These are phyloP conservation scores for Fusarium circinatum DNA, from an alignment of 2,329 filamentous ascomycete genomes.

Conservation along the genomic window DNA sequence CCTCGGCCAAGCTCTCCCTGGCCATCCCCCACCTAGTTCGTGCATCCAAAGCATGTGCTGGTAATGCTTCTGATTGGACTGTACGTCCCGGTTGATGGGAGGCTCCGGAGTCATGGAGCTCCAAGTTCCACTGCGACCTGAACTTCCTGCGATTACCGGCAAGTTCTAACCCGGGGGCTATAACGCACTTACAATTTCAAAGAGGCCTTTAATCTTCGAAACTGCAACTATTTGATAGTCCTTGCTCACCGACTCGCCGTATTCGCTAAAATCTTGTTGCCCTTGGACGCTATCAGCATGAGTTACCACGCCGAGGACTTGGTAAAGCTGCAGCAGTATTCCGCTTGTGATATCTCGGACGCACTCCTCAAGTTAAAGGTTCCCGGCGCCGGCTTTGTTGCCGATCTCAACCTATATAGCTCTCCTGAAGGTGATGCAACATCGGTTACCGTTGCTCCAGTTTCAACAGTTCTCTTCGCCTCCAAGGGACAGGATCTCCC, in stretches of 20 bases:
- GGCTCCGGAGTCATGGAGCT: slow-evolving; percentile 45
- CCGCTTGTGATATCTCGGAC: slow-evolving; percentile 73
- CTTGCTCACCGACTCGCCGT: slow-evolving; percentile 32
- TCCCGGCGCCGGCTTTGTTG: slow-evolving; percentile 72
- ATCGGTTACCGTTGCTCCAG: slow-evolving; percentile 58
- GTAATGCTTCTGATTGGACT: slow-evolving; percentile 46
- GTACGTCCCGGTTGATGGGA: slow-evolving; percentile 40
- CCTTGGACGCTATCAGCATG: slow-evolving; percentile 35
- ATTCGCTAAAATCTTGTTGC: slow-evolving; percentile 18
- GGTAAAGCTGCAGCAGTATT: slow-evolving; percentile 51
- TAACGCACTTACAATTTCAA: slow-evolving; percentile 24
- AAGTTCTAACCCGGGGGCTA: slow-evolving; percentile 10
- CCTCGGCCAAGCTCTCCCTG: slow-evolving; percentile 25
- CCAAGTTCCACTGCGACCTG: slow-evolving; percentile 24
- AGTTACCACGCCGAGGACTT: slow-evolving; percentile 36
- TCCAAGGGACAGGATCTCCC: slow-evolving; percentile 59
- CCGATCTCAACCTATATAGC: slow-evolving; percentile 60
- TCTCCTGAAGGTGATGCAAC: slow-evolving; percentile 38
- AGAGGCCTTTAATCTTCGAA: slow-evolving; percentile 11
- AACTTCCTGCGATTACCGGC: slow-evolving; percentile 30
- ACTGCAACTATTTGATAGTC: slow-evolving; percentile 9
- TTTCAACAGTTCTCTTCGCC: slow-evolving; percentile 72
- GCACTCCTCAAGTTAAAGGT: slow-evolving; percentile 76
- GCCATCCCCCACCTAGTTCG: slow-evolving; percentile 33
- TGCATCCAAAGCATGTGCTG: slow-evolving; percentile 36